Evolutionary conservation across 495 filamentous ascomycete genomes (phyloP).

Genomic region (Hypoxylon rickii): DNA sequence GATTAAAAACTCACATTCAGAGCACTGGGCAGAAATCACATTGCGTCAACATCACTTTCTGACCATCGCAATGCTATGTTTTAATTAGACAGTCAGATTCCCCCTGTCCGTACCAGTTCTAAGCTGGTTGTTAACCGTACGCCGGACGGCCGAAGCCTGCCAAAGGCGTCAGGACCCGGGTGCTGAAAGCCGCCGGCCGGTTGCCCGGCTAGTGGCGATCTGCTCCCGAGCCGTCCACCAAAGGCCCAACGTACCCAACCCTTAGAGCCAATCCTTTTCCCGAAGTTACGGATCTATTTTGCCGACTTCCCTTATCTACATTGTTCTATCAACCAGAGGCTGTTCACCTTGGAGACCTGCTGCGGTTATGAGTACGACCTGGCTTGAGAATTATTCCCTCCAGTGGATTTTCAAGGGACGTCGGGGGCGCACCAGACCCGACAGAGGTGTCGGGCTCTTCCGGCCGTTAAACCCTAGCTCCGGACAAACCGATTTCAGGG

Average conservation of each 20-base stretch:
- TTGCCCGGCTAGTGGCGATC: background rate
- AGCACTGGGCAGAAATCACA: background rate
- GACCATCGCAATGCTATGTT: background rate
- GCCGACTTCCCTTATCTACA: background rate
- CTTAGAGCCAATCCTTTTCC: background rate
- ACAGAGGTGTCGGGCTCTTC: background rate
- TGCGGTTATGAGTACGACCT: background rate
- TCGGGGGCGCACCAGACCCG: background rate
- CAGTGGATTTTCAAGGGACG: background rate
- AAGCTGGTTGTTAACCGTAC: background rate
- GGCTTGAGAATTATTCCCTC: background rate
- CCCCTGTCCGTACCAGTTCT: background rate
- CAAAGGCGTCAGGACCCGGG: background rate
- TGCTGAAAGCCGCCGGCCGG: background rate
- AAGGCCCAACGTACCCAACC: background rate
- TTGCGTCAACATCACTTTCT: background rate
- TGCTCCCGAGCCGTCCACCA: background rate
- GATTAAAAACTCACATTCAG: too few species aligned
- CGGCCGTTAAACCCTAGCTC: background rate
- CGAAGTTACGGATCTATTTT: background rate
- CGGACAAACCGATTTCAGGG: background rate
- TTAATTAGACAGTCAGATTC: background rate
- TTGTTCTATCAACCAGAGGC: background rate
- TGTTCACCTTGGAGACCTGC: background rate
- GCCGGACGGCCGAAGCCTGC: background rate